Evolutionary conservation across 345 rosid species (phyloP), one percentile per base, ranked within the genome.

Genomic region (Eucalyptus virginea): DNA sequence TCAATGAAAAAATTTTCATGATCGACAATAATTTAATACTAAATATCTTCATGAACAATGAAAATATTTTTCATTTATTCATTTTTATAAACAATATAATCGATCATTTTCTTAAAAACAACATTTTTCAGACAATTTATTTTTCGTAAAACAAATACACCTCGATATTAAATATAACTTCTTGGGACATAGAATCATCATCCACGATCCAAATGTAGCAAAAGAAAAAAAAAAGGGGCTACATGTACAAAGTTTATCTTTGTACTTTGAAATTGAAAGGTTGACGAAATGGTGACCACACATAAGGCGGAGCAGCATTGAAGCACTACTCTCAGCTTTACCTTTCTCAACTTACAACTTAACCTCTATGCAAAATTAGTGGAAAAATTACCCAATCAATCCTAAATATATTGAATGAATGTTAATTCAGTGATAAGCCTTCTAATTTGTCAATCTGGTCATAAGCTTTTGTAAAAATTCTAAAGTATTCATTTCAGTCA

Each of bases 161-260:
- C 12, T 21, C 21, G 8, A 54, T 54, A 11, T 60, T 28, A 1
- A 28, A 28, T 60, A 60, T 12, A 60, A 60, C 67, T 60, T 60
- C 17, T 60, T 28, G 67, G 0, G 65, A 60, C 32, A 28, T 0
- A 6, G 0, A 60, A 60, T 60, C 32, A 0, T 60, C n/a, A 60
- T 60, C 4, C 67, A 60, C 16, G 28, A 60, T 60, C 32, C 16
- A 60, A 60, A 26, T 60, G 67, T 28, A 28, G 16, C 16, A 60
- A 60, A 30, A 60, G 14, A 11, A 0, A 60, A 60, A 60, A 60
- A 60, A 60, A 0, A 37, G 37, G 11, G 4, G 16, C 24, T 18
- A 69, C 24, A 32, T 3, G 4, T 37, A 69, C 26, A 34, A 69
- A 69, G 44, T 19, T 34, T 37, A 37, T 72, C 44, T 34, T 34